A percentile compares a stretch with the other conserved stretches of the same genome.
phyloP scores from a whole-genome alignment of 371 early-diverging fungal species.

The Mortierella sp. region DNA sequence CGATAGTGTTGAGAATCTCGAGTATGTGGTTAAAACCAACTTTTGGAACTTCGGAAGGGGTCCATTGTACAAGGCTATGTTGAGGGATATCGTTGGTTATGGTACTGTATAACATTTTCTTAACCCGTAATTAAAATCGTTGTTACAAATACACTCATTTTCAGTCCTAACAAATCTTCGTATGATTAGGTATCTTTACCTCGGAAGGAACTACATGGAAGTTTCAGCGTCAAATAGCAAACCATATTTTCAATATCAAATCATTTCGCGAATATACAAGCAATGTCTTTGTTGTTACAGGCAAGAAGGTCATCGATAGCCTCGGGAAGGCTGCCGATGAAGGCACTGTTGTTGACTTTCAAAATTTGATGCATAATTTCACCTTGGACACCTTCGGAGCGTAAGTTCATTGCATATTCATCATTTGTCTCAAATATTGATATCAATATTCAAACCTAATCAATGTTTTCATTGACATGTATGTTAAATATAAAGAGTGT shows the following conservation, averaged over 20 bases:
- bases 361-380: conserved; percentile 62
- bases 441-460: neutral
- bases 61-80: neutral
- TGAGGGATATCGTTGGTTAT: conserved; percentile 21
- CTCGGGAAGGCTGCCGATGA: conserved; percentile 56
- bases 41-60: conserved; percentile 29
- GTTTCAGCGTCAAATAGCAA: conserved; percentile 71
- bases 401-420: neutral
- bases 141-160: neutral
- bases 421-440: neutral
- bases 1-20: conserved; percentile 29
- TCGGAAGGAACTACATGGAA: conserved; percentile 76
- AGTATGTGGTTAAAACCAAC: conserved; percentile 39
- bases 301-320: conserved; percentile 24
- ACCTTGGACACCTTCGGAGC: conserved; percentile 67
- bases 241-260: conserved; percentile 72
- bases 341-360: conserved; percentile 54
- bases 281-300: conserved; percentile 59
- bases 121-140: neutral
- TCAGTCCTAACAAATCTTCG: neutral
- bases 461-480: neutral
- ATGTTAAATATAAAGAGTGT: neutral
- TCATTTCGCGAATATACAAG: conserved; percentile 72
- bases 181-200: conserved; percentile 66
- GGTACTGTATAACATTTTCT: conserved; percentile 10